Conservation (phyloP, 2,329 filamentous ascomycete genomes). For the Curvularia sp. region DNA sequence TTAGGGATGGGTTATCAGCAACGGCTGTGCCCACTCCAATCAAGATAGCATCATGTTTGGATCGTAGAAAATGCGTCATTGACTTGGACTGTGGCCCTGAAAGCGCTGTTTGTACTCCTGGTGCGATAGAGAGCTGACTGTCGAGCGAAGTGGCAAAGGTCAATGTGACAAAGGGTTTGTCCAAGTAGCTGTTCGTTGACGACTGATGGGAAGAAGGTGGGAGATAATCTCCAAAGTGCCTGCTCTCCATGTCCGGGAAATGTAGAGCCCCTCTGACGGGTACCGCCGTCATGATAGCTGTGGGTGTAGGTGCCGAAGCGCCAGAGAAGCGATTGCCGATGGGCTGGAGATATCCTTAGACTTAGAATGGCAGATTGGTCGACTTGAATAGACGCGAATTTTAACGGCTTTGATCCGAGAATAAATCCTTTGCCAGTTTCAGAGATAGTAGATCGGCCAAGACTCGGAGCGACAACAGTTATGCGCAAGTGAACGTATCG, state of each 20-base stretch:
- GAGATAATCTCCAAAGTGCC: conserved; percentile 61
- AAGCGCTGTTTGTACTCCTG: conserved; percentile 80
- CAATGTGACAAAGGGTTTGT: conserved; percentile 63
- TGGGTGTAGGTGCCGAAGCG: not conserved
- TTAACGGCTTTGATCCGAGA: not conserved
- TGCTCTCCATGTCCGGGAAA: conserved; percentile 55
- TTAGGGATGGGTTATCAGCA: conserved; percentile 84
- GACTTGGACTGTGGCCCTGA: conserved; percentile 85
- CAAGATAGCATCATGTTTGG: conserved; percentile 81
- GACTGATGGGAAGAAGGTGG: conserved; percentile 37
- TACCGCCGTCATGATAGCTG: conserved; percentile 13
- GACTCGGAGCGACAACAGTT: not conserved
- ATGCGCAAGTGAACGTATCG: not conserved
- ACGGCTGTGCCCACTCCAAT: conserved; percentile 84
- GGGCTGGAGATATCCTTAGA: not conserved
- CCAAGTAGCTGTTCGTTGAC: not conserved
- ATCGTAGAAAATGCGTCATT: conserved; percentile 92
- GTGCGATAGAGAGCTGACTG: conserved; percentile 75
- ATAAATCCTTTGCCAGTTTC: not conserved
- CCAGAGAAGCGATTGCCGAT: not conserved
- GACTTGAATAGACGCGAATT: not conserved
- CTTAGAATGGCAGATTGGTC: not conserved
- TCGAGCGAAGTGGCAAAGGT: conserved; percentile 94
- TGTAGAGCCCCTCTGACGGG: conserved; percentile 33
- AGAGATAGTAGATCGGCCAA: not conserved